A percentile compares a stretch with the other conserved stretches of the same genome.
These are phyloP conservation scores for Asterella californica DNA, from an alignment of 225 moss, liverwort and hornwort species.

Conservation along the genomic window DNA sequence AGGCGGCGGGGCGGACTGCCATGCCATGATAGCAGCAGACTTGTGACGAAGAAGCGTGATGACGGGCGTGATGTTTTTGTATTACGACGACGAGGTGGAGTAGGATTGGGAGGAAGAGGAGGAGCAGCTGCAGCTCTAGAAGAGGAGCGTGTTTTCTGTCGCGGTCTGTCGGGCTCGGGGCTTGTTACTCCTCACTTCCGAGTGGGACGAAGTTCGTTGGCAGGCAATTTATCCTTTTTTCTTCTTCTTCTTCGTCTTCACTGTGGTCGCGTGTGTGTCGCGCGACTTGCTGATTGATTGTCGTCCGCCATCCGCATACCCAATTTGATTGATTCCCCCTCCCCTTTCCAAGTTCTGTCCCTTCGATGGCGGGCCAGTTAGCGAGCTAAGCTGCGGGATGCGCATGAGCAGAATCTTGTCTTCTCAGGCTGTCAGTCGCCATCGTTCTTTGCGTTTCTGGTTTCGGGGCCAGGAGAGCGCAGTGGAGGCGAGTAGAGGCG, in stretches of 20 bases:
- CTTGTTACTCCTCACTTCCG: not conserved
- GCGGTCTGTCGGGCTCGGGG: not conserved
- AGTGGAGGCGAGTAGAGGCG: not conserved
- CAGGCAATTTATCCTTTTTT: not conserved
- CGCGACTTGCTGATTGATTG: not conserved
- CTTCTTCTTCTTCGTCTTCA: not conserved
- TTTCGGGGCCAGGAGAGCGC: not conserved
- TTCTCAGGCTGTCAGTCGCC: not conserved
- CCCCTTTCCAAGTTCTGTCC: too few species aligned
- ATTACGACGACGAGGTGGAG: not conserved
- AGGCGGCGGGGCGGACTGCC: not conserved
- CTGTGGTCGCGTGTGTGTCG: not conserved
- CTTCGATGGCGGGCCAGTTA: not conserved
- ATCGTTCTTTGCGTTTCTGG: not conserved
- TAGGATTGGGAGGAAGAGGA: not conserved
- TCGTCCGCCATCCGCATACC: not conserved
- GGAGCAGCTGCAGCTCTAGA: not conserved
- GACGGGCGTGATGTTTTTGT: not conserved
- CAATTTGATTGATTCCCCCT: not conserved
- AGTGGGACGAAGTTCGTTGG: not conserved
- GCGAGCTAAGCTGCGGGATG: not conserved
- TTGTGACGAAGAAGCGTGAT: not conserved
- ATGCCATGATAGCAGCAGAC: not conserved
- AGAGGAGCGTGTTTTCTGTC: slow-evolving; percentile 4
- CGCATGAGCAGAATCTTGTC: slow-evolving; percentile 2